Conservation (phyloP, 345 rosid genomes). For the Xanthoceras sorbifolium region DNA sequence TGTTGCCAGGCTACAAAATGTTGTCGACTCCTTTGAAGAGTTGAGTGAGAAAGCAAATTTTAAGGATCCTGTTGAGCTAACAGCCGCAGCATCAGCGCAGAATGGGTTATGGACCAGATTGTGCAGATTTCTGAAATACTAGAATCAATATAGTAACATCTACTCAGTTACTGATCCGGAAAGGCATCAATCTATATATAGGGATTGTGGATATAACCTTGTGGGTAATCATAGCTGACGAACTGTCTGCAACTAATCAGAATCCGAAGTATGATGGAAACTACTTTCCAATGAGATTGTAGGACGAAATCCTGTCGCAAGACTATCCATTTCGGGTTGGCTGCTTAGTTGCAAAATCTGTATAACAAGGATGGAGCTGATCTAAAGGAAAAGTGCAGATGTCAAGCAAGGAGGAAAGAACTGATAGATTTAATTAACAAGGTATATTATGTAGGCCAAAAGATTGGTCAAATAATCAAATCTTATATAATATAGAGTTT, state of each 20-base stretch:
- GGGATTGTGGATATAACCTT: background rate
- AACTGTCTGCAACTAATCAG: background rate
- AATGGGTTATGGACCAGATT: constrained; percentile 48
- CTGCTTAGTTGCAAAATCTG: background rate
- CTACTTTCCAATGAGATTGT: background rate
- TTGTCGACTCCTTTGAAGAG: constrained; percentile 68
- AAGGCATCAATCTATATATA: background rate
- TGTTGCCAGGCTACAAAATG: constrained; percentile 78
- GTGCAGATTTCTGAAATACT: constrained; percentile 31
- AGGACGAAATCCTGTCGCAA: background rate
- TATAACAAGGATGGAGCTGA: background rate
- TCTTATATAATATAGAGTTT: background rate
- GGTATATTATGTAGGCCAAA: background rate
- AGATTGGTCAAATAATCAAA: background rate
- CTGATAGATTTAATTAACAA: background rate
- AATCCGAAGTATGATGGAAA: background rate
- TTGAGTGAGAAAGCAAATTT: constrained; percentile 68
- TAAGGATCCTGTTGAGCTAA: constrained; percentile 53
- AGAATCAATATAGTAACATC: constrained; percentile 6
- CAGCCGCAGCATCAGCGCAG: constrained; percentile 13
- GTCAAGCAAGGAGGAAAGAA: background rate
- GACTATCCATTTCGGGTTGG: background rate
- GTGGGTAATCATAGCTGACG: background rate
- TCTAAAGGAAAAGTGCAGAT: background rate
- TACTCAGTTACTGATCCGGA: background rate